These are phyloP conservation scores for Pneumocystis jirovecii DNA, from an alignment of 1,139 yeast genomes.

Conservation along the genomic window DNA sequence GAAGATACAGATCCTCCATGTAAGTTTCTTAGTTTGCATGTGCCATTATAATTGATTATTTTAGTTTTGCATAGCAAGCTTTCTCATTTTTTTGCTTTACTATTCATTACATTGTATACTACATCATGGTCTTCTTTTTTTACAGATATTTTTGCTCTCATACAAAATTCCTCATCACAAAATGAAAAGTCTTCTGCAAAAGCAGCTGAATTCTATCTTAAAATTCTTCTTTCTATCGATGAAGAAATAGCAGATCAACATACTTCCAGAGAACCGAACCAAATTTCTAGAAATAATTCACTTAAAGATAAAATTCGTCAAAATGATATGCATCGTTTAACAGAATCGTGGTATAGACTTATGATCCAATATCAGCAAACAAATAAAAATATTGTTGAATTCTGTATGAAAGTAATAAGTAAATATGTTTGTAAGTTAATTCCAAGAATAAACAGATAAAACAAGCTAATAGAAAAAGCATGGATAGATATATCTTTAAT, in stretches of 20 bases:
- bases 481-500: slow-evolving; percentile 89
- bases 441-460: neutral
- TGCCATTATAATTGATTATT: neutral
- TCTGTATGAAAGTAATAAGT: slow-evolving; percentile 58
- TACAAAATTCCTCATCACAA: slow-evolving; percentile 17
- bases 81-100: slow-evolving; percentile 53
- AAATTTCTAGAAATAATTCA: slow-evolving; percentile 49
- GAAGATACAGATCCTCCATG: slow-evolving; percentile 14
- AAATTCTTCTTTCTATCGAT: slow-evolving; percentile 63
- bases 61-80: slow-evolving; percentile 51
- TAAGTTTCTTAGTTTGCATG: neutral
- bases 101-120: slow-evolving; percentile 55
- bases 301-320: slow-evolving; percentile 72
- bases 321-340: slow-evolving; percentile 55
- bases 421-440: slow-evolving; percentile 43
- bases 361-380: slow-evolving; percentile 23
- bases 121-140: slow-evolving; percentile 52
- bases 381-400: slow-evolving; percentile 38
- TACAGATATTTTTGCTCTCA: slow-evolving; percentile 40
- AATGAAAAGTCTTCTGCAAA: slow-evolving; percentile 26
- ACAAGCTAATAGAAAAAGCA: slow-evolving; percentile 20
- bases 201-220: slow-evolving; percentile 61
- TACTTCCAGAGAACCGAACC: slow-evolving; percentile 46
- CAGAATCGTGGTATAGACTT: slow-evolving; percentile 53
- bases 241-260: slow-evolving; percentile 88